Evolutionary conservation across 2,329 filamentous ascomycete species (phyloP).

Genomic region (Podosphaera fusca): DNA sequence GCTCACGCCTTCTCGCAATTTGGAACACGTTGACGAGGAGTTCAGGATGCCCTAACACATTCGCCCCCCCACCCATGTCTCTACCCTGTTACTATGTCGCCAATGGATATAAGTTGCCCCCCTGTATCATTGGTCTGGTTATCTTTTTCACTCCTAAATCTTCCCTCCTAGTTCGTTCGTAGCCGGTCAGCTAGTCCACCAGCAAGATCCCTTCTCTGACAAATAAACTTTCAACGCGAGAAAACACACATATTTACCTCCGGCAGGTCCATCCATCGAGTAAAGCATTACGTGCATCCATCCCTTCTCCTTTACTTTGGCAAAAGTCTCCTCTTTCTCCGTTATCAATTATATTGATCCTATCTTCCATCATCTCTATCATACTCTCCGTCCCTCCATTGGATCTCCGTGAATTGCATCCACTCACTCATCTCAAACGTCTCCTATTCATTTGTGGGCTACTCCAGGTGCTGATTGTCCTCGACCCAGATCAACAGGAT

Average conservation of each 20-base stretch:
- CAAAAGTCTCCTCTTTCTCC: neutral
- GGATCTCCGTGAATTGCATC: neutral
- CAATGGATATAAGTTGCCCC: neutral
- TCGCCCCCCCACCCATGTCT: neutral
- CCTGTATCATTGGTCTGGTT: neutral
- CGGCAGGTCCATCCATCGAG: neutral
- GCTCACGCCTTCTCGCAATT: neutral
- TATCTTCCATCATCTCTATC: neutral
- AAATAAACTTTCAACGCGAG: neutral
- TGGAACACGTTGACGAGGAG: neutral
- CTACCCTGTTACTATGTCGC: neutral
- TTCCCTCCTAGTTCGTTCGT: neutral
- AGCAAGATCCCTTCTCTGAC: neutral
- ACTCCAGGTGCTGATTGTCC: neutral
- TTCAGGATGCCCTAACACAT: neutral
- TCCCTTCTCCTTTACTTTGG: neutral
- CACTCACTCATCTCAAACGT: neutral
- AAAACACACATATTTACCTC: neutral
- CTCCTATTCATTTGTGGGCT: no score
- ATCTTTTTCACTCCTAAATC: neutral
- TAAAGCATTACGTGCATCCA: neutral
- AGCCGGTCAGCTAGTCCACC: neutral
- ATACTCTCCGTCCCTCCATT: neutral
- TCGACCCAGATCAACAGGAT: neutral
- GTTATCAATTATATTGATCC: neutral